phyloP scores from a whole-genome alignment of 768 basidiomycete genomes.

The Neoboletus magnificus region DNA sequence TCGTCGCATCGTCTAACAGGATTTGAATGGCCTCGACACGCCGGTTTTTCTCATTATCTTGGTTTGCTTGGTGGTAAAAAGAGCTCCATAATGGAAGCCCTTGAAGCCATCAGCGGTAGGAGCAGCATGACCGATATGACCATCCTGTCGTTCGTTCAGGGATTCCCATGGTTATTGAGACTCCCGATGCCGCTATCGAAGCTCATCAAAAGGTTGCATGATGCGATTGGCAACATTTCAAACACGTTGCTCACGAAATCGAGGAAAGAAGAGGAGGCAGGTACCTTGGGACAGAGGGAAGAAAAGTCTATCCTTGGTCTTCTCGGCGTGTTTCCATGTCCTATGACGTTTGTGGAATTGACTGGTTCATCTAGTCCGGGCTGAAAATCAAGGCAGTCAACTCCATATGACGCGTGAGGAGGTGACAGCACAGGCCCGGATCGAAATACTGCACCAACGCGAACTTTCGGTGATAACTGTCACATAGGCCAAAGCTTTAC shows the following conservation, averaged over 20 bases:
- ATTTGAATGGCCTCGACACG: constrained; percentile 38
- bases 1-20: neutral
- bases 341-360: neutral
- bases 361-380: too few relatives aligned
- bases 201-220: constrained; percentile 25
- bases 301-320: constrained; percentile 40
- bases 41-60: constrained; percentile 46
- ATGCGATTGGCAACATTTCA: constrained; percentile 34
- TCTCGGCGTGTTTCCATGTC: constrained; percentile 24
- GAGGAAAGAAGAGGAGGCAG: too few relatives aligned
- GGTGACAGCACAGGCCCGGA: constrained; percentile 33
- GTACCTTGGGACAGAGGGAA: constrained; percentile 25
- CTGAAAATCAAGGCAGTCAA: too few relatives aligned
- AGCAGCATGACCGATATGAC: constrained; percentile 5
- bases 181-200: constrained; percentile 33
- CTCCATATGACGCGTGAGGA: constrained; percentile 40
- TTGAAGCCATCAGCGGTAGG: constrained; percentile 23
- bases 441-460: too few relatives aligned
- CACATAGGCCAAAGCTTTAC: constrained; percentile 35
- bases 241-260: too few relatives aligned
- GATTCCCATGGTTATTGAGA: constrained; percentile 31
- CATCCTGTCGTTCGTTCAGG: constrained; percentile 25
- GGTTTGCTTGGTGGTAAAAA: constrained; percentile 37
- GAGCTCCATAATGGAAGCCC: constrained; percentile 21
- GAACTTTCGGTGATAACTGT: neutral